These are phyloP conservation scores for Botrytis sinoallii DNA, from an alignment of 2,329 filamentous ascomycete species.

Conservation along the genomic window DNA sequence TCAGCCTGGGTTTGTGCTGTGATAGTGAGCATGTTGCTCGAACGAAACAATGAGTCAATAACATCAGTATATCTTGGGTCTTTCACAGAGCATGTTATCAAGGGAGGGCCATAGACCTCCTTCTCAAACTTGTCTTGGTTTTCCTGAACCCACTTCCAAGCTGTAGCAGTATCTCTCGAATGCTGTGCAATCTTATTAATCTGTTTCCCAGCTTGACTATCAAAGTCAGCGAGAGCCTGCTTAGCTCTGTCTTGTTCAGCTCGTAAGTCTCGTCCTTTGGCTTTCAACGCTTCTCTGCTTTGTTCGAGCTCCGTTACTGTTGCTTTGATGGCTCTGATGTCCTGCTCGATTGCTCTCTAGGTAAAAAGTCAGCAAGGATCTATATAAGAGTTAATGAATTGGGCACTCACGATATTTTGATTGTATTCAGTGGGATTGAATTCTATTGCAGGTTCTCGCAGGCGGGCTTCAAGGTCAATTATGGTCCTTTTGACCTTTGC, in stretches of 20 bases:
- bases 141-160: conserved; percentile 78
- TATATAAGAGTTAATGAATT: not conserved
- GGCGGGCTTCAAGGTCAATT: conserved; percentile 58
- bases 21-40: conserved; percentile 57
- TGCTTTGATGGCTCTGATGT: conserved; percentile 49
- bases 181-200: conserved; percentile 59
- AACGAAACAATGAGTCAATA: conserved; percentile 56
- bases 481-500: conserved; percentile 54
- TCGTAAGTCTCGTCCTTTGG: conserved; percentile 42
- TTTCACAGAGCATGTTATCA: conserved; percentile 62
- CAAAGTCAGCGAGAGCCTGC: conserved; percentile 55
- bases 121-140: conserved; percentile 61
- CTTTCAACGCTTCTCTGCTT: conserved; percentile 32
- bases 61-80: conserved; percentile 55
- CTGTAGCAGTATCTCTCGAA: conserved; percentile 62
- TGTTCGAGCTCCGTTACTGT: conserved; percentile 29
- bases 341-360: conserved; percentile 58
- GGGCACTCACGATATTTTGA: conserved; percentile 60
- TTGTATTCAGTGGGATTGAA: conserved; percentile 73
- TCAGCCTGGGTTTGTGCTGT: conserved; percentile 75
- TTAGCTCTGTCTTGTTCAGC: conserved; percentile 42
- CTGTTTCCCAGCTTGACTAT: conserved; percentile 74
- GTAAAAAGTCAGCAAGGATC: not conserved
- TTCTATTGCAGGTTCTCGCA: conserved; percentile 59
- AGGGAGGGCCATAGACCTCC: conserved; percentile 62